Evolutionary conservation across 257 asterid genomes (phyloP).

Genomic region (Jacaranda copaia): DNA sequence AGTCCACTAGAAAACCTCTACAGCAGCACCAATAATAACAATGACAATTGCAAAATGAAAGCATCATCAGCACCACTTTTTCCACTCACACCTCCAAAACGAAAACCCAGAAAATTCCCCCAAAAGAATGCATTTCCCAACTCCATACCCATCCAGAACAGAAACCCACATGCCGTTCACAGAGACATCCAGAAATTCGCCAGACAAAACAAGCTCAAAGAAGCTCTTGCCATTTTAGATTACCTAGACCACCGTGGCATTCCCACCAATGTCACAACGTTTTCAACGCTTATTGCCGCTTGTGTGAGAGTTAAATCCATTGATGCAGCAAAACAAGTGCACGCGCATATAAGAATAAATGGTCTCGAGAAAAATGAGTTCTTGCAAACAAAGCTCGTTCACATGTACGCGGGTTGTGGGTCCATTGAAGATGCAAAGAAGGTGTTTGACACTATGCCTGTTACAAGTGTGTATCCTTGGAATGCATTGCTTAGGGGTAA

Average conservation of each 20-base stretch:
- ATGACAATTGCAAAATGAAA: constrained; percentile 39
- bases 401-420: constrained; percentile 75
- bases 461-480: constrained; percentile 82
- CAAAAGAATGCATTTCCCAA: constrained; percentile 58
- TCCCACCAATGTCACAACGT: constrained; percentile 82
- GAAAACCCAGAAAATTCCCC: constrained; percentile 37
- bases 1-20: constrained; percentile 22
- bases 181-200: constrained; percentile 76
- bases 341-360: constrained; percentile 67
- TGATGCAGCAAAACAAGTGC: constrained; percentile 65
- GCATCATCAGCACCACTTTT: constrained; percentile 40
- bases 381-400: constrained; percentile 75
- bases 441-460: constrained; percentile 70
- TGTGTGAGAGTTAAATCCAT: constrained; percentile 60
- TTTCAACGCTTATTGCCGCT: constrained; percentile 68
- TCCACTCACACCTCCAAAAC: constrained; percentile 31
- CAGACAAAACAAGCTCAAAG: constrained; percentile 68
- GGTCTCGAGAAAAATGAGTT: constrained; percentile 77
- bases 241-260: constrained; percentile 82
- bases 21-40: not conserved
- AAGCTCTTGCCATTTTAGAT: constrained; percentile 77
- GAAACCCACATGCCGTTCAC: constrained; percentile 78
- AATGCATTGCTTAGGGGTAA: constrained; percentile 93
- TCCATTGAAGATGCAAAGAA: constrained; percentile 72
- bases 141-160: constrained; percentile 61